Evolutionary conservation across 2,329 filamentous ascomycete genomes (phyloP), one percentile per base, ranked within the genome.

Genomic region (Ascochyta lentis): DNA sequence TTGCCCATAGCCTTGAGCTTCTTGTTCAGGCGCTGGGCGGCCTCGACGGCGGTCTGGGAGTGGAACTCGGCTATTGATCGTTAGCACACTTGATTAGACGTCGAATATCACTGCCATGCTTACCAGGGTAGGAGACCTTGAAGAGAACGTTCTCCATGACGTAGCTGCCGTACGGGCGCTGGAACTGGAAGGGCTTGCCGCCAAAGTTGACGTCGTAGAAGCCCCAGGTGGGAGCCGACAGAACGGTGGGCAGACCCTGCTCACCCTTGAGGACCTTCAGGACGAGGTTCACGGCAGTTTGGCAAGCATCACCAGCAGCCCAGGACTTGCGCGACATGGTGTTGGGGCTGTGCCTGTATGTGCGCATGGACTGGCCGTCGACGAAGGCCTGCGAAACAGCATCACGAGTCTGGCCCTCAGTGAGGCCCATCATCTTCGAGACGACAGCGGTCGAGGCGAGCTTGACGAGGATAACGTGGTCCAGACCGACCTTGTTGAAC

Each of bases 101-200:
- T 27, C 19, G 8, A 13, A 26, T 13, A 6, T 27, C n/a, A 26
- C 16, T 19, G 44, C 47, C 54, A 46, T 34, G 73, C 84, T 76
- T 82, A 92, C 90, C 90, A 73, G 94, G 94, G 78, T 97, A 98
- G 41, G 95, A 99, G 58, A 99, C 95, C 86, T 99, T 99, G 89
- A 99, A 99, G 63, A 99, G 88, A 58, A 99, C 92, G 74, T 98
- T 99, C 87, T 99, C 95, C 95, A 99, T 99, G 66, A 99, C 95
- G 78, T 99, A 99, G 83, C 90, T 96, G 75, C 93, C 94, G 75
- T 99, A 99, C 56, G 89, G 87, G 61, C 95, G 88, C 84, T 98
- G 94, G 85, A 97, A 99, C 78, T 92, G 83, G 77, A 99, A 99
- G 31, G 69, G 68, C 79, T 96, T 92, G 80, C 92, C 92, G 82